Base-by-base conservation (phyloP, 2,329 filamentous ascomycete species). In the Thelonectria rubi region DNA sequence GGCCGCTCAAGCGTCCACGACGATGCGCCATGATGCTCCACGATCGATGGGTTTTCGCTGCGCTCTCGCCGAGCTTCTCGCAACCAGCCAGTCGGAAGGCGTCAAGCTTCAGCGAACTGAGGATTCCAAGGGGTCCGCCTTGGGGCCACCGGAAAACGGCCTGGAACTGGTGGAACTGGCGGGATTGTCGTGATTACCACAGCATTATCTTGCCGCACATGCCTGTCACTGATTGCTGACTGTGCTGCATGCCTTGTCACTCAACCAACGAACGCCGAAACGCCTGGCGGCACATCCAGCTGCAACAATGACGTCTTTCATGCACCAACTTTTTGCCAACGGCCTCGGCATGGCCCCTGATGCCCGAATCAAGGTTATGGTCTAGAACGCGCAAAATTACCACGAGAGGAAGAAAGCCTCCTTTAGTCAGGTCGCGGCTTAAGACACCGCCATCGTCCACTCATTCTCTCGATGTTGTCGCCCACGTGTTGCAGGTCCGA, bases 241-340 rank as follows among this genome's bases (percentile, higher is more conserved):
- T 62, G 55, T 49, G 48, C 40, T 56, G 60, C 48, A 45, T 58
- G 50, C 10, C 56, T 17, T 18, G 55, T 51, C 51, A 47, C 40
- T n/a, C 11, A 39, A 32, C 54, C 24, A 37, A 54, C 32, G 40
- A 53, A 62, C 49, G 50, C 20, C 18, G 46, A 53, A 34, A 37
- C 24, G 26, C 55, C 14, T 30, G 12, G 18, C 37, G 17, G n/a
- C 52, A 26, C 39, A 52, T 49, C 58, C 58, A 24, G 45, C 53
- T 26, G 49, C 54, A 60, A 59, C 30, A 49, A 70, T 70, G 68
- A 70, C 68, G 68, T 71, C 65, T 66, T 70, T 46, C 49, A 55
- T 56, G 55, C 48, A 42, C 49, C 48, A 51, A 45, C 37, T 43
- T 50, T 40, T 34, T 46, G 24, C 43, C 43, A n/a, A 24, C 17